Evolutionary conservation across 176 grass and related monocot genomes (phyloP), one percentile per base, ranked within the genome.

Genomic region (Eragrostis curvula): DNA sequence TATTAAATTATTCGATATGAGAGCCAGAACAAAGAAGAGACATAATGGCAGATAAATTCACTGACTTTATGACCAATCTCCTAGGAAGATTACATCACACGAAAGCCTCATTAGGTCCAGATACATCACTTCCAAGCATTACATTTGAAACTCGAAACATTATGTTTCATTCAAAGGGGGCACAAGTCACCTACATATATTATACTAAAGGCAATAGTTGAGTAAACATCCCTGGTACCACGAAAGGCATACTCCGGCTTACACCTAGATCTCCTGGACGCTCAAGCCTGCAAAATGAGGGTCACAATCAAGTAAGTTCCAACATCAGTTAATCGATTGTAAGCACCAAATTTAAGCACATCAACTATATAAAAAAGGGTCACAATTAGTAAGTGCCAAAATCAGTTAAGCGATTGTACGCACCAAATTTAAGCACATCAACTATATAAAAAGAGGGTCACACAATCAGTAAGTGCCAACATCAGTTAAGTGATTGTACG

Each of bases 251-350:
- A 15, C 13, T 44, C 63, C 60, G 77, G 24, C 32, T 61, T 70
- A 74, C 43, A 42, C 78, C 89, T 63, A 94, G 43, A 92, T 83
- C 79, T 94, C 92, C 79, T 92, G 77, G 55, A 94, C 84, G 12
- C 39, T 94, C 83, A 94, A 86, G 84, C 92, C 89, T 94, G 78
- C 30, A 73, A 75, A 61, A 46, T 63, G 20, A 51, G 28, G 23
- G 7, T 10, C 0, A 16, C 0, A 75, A 39, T 70, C 59, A 29
- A 29, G 52, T 56, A 32, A 45, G 24, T 48, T 57, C 65, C 21
- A 32, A 32, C 2, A 61, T 4, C 13, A 61, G 11, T 13, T 61
- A 12, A 5, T 7, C 21, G 55, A 60, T 60, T 59, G 8, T 9
- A 11, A 10, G 13, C 57, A 59, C 9, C 9, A 58, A 58, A 60